These are phyloP conservation scores for Ettlia oleoabundans DNA, from an alignment of 139 green algal genomes.

Conservation along the genomic window DNA sequence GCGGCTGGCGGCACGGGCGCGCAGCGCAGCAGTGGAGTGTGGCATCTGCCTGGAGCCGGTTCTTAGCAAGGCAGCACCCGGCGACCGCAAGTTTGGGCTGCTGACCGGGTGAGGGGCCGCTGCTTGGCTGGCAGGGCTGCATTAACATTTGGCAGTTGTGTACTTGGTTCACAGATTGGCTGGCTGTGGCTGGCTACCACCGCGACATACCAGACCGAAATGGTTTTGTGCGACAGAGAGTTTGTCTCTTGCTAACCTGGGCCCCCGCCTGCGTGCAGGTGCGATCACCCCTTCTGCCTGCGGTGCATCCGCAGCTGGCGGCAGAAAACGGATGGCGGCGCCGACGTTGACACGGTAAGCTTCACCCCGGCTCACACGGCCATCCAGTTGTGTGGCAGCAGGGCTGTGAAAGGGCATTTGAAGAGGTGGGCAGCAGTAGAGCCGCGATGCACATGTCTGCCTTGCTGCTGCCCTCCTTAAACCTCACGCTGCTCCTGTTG, in stretches of 20 bases:
- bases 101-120: conserved; percentile 41
- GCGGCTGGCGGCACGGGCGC: conserved; percentile 49
- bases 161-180: neutral
- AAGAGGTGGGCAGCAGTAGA: no score
- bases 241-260: neutral
- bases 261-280: conserved; percentile 29
- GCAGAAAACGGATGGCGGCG: conserved; percentile 42
- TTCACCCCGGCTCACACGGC: neutral
- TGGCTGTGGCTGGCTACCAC: neutral
- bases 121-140: neutral
- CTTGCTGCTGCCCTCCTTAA: neutral
- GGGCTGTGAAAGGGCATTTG: no score
- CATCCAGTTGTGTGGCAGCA: no score
- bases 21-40: conserved; percentile 67
- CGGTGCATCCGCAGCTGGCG: conserved; percentile 86
- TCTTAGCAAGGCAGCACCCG: conserved; percentile 52
- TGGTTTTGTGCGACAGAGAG: no score
- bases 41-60: conserved; percentile 84
- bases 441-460: neutral
- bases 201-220: no score
- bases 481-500: no score
- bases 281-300: conserved; percentile 88
- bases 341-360: conserved; percentile 62
- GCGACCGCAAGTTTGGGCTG: conserved; percentile 78
- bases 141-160: neutral